Percentiles rank a stretch among this genome's conserved stretches.
Evolutionary conservation across 2,329 filamentous ascomycete species (phyloP).

Genomic region (Diplodia mutila): DNA sequence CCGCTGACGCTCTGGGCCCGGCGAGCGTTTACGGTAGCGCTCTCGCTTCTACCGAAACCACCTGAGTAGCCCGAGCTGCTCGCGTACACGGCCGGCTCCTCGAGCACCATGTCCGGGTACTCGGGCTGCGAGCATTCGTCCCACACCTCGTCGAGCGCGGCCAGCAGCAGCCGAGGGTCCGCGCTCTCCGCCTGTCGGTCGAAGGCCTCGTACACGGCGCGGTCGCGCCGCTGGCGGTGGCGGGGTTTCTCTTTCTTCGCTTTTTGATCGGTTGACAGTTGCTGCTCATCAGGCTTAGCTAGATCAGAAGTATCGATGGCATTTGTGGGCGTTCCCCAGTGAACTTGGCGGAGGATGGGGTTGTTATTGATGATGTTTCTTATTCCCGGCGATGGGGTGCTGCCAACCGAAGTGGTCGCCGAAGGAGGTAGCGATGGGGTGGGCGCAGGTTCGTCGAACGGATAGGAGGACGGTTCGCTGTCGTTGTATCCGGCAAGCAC

Average conservation of each 20-base stretch:
- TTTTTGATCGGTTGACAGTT: not conserved
- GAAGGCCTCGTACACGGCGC: constrained; percentile 20
- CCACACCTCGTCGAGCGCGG: constrained; percentile 21
- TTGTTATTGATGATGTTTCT: not conserved
- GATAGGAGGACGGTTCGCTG: not conserved
- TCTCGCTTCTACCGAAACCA: not conserved
- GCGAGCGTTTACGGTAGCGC: too few relatives aligned
- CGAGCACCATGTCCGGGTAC: constrained; percentile 25
- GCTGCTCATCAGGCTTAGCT: not conserved
- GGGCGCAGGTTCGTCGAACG: not conserved
- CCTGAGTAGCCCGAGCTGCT: not conserved
- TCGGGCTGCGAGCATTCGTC: constrained; percentile 12
- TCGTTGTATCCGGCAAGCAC: not conserved
- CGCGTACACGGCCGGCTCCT: not conserved
- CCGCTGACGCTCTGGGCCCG: too few relatives aligned
- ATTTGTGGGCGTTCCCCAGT: not conserved
- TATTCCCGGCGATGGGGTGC: not conserved
- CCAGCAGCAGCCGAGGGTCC: not conserved
- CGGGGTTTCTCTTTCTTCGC: not conserved
- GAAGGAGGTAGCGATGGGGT: not conserved
- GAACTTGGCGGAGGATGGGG: constrained; percentile 7
- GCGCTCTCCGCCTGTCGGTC: not conserved
- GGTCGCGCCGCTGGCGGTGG: constrained; percentile 10
- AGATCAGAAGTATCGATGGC: not conserved
- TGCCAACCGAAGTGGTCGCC: not conserved